Evolutionary conservation across 2,329 filamentous ascomycete genomes (phyloP).

Genomic region (Biscogniauxia mediterranea): DNA sequence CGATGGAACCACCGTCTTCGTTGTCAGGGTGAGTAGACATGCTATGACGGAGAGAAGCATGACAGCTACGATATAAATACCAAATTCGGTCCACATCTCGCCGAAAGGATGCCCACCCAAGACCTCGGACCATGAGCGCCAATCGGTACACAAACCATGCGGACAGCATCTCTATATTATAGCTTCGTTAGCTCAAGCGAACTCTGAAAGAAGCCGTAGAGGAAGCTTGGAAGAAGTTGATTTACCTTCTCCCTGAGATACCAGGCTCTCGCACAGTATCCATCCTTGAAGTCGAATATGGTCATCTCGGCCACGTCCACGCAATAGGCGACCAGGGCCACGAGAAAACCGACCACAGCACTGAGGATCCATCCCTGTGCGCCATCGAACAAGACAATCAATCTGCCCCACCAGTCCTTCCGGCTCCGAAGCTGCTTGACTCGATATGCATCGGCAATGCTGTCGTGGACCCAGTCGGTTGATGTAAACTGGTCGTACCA

Average conservation of each 20-base stretch:
- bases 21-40: conserved; percentile 78
- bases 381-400: conserved; percentile 76
- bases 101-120: conserved; percentile 45
- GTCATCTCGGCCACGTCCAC: conserved; percentile 84
- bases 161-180: conserved; percentile 51
- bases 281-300: conserved; percentile 88
- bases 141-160: conserved; percentile 53
- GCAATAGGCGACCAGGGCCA: conserved; percentile 81
- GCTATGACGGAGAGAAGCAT: conserved; percentile 67
- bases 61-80: conserved; percentile 70
- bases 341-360: conserved; percentile 81
- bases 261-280: conserved; percentile 74
- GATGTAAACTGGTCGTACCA: conserved; percentile 99
- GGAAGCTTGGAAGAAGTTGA: not conserved
- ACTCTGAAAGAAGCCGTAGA: not conserved
- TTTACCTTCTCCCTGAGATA: conserved; percentile 67
- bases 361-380: conserved; percentile 94
- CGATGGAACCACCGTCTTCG: conserved; percentile 92
- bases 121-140: conserved; percentile 55
- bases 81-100: conserved; percentile 69
- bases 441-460: conserved; percentile 89
- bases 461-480: conserved; percentile 97
- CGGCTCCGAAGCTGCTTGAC: conserved; percentile 78
- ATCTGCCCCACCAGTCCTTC: conserved; percentile 79
- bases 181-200: conserved; percentile 15